Evolutionary conservation across 257 asterid genomes (phyloP), one percentile per base, ranked within the genome.

Genomic region (Solanum microdontum): DNA sequence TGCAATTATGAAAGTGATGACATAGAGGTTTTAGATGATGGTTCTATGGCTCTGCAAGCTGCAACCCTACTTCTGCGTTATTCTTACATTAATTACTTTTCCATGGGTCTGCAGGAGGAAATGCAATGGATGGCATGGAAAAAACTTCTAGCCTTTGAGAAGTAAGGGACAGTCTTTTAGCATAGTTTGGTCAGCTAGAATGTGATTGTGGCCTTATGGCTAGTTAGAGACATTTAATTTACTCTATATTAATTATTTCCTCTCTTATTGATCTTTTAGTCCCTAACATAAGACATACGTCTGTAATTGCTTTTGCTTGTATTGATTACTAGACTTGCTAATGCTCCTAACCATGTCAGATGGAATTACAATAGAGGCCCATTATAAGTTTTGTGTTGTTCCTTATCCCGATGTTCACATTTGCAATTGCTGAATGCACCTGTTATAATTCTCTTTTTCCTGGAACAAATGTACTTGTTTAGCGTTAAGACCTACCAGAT

Each of bases 71-170:
- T 45, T 48, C 60, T 64, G 73, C 26, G 0, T 82, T 24, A 68
- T 83, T 39, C 75, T 87, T 43, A 83, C 43, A n/a, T 21, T 48
- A 39, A 19, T 86, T 33, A 30, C 40, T 70, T 37, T 73, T 30
- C 62, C 74, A 73, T 36, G 69, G 24, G 87, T 91, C 89, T 90
- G 88, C 94, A 97, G 99, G 99, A 96, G 92, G 99, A 97, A 89
- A 86, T 86, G 87, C 99, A 97, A 88, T 97, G 99, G 99, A 91
- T 91, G 90, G 95, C 99, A 76, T 97, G 99, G 99, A 96, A 92
- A 88, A 95, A 89, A 91, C 89, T 97, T 70, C 86, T 97, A 87
- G 91, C 90, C 88, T 97, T 97, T 91, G 99, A 95, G 92, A 97
- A 95, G 99, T 97, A 91, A 88, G 94, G 76, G 36, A 88, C 89